Evolutionary conservation across 495 filamentous ascomycete species (phyloP), one percentile per base, ranked within the genome.

Genomic region (Astrothelium macrocarpum): DNA sequence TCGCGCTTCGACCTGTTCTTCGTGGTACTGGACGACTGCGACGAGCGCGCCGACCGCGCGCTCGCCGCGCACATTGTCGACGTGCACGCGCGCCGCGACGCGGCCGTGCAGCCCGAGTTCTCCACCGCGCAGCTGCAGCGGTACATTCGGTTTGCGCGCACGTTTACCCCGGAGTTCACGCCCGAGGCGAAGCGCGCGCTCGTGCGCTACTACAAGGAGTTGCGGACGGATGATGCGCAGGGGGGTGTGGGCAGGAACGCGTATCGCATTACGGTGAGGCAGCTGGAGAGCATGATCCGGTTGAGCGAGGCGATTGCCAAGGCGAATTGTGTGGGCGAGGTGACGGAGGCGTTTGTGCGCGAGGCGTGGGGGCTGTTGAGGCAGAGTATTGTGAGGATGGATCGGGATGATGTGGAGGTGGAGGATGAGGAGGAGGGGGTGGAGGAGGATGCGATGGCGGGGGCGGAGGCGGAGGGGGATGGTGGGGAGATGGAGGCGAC

Each of bases 1-100:
- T 92, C 88, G 56, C 87, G 94, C 77, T 99, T 99, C 78, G 94
- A 99, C 77, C 80, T 99, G 20, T 99, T 99, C 81, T 99, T 99
- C 72, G 91, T 99, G 66, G 88, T 99, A 56, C 86, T 97, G 1
- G 94, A 99, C 71, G 94, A 99, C 69, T 96, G 93, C 72, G 94
- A 96, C 71, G 94, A 97, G 75, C 74, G 78, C 20, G 84, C 95
- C 26, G 94, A 99, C 71, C 88, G 91, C 62, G 90, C 91, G 67
- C 80, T 98, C 0, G 95, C 94, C 0, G 81, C 90, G 65, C 94
- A 99, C 71, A 99, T 99, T 68, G 92, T 99, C 67, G 87, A 87
- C 64, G 87, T 99, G 64, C 94, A 99, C 77, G 90, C 89, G 69
- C 84, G 92, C 59, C 87, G 92, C 61, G 94, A 99, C 69, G 89